phyloP scores from a whole-genome alignment of 768 basidiomycete species.

The Hortiboletus campestris region DNA sequence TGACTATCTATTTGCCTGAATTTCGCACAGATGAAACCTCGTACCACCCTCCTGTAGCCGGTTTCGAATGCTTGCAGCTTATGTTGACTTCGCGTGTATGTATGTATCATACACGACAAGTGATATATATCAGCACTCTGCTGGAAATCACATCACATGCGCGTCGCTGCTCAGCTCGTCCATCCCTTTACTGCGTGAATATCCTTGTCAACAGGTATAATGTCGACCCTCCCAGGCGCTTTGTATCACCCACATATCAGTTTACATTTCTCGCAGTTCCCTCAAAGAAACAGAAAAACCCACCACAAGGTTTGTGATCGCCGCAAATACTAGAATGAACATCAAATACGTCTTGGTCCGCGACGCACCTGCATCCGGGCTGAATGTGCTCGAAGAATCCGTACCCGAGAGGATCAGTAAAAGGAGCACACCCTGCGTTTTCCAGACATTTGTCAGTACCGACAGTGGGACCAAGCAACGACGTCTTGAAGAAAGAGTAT shows the following conservation, averaged over 20 bases:
- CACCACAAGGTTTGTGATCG: conserved; percentile 68
- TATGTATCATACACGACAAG: neutral
- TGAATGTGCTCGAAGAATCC: conserved; percentile 60
- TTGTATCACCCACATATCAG: conserved; percentile 6
- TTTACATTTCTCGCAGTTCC: neutral
- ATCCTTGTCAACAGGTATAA: conserved; percentile 50
- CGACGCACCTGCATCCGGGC: conserved; percentile 42
- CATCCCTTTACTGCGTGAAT: conserved; percentile 44
- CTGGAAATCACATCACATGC: neutral
- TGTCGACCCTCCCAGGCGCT: conserved; percentile 62
- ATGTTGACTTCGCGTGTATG: neutral
- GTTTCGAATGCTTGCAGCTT: neutral
- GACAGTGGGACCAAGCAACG: neutral
- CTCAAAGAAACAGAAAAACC: conserved; percentile 13
- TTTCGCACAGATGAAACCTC: neutral
- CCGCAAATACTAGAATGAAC: conserved; percentile 79
- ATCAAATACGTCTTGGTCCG: conserved; percentile 74
- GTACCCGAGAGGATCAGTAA: conserved; percentile 64
- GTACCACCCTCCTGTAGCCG: neutral
- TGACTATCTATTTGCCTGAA: conserved; percentile 45
- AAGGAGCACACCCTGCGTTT: conserved; percentile 60
- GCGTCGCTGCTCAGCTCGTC: neutral
- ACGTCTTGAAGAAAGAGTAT: neutral
- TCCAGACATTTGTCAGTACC: neutral
- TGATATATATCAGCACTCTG: conserved; percentile 4